phyloP scores from a whole-genome alignment of 2,329 filamentous ascomycete genomes.

The Penicillium digitatum region DNA sequence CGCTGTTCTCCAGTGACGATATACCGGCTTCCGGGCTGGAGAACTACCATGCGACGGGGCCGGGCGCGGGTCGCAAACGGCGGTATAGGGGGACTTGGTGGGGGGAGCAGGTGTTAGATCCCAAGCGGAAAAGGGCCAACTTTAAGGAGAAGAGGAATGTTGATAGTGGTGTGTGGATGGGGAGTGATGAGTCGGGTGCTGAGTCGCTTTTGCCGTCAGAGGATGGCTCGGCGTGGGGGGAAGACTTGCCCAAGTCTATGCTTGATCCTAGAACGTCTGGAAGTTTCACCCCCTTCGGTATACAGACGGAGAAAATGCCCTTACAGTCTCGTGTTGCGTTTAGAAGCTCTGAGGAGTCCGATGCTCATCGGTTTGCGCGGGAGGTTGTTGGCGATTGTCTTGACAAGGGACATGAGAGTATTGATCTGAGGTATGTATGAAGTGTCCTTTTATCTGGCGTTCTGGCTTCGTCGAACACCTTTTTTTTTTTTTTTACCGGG shows the following conservation, averaged over 20 bases:
- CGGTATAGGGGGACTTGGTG: constrained; percentile 46
- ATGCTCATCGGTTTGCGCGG: constrained; percentile 37
- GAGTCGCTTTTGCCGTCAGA: constrained; percentile 34
- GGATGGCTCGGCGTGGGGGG: constrained; percentile 36
- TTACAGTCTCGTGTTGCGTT: constrained; percentile 8
- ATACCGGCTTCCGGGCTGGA: constrained; percentile 45
- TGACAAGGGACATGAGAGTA: constrained; percentile 42
- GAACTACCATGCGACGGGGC: constrained; percentile 37
- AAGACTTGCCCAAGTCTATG: constrained; percentile 35
- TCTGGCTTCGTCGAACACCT: not conserved
- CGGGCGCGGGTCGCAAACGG: constrained; percentile 33
- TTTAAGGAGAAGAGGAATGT: constrained; percentile 45
- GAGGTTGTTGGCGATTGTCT: constrained; percentile 41
- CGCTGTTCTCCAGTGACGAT: constrained; percentile 48
- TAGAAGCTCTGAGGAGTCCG: constrained; percentile 29
- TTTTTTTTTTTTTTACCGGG: no score
- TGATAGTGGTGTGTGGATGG: constrained; percentile 49
- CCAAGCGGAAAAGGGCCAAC: constrained; percentile 39
- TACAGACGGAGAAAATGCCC: constrained; percentile 1
- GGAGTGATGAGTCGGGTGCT: constrained; percentile 42
- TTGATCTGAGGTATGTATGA: constrained; percentile 44
- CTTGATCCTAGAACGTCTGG: constrained; percentile 13
- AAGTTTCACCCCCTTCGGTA: not conserved
- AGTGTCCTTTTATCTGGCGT: not conserved
- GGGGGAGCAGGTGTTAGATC: constrained; percentile 38